A percentile compares a stretch with the other conserved stretches of the same genome.
Conservation (phyloP, 352 stramenopile genomes). For the Pythium rhizo-oryzae region DNA sequence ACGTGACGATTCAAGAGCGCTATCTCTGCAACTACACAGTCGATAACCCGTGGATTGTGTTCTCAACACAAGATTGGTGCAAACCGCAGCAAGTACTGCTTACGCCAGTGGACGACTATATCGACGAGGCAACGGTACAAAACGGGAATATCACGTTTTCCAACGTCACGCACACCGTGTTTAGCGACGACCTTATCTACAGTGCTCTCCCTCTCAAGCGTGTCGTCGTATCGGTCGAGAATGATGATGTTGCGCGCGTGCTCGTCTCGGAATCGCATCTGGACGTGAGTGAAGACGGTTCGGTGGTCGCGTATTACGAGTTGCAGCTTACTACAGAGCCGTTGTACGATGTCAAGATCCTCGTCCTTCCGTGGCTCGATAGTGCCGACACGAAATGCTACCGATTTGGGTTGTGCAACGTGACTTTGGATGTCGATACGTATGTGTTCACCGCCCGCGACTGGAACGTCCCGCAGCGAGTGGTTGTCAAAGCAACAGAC, state of each 20-base stretch:
- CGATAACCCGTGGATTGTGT: slow-evolving; percentile 71
- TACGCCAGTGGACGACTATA: slow-evolving; percentile 52
- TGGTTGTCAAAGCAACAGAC: slow-evolving; percentile 59
- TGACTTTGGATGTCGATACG: slow-evolving; percentile 54
- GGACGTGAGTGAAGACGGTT: slow-evolving; percentile 60
- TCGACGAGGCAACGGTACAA: slow-evolving; percentile 52
- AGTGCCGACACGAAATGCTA: slow-evolving; percentile 64
- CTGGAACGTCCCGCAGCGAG: slow-evolving; percentile 65
- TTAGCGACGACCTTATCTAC: slow-evolving; percentile 75
- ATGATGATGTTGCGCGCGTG: slow-evolving; percentile 58
- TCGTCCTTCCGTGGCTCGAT: slow-evolving; percentile 72
- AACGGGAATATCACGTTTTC: slow-evolving; percentile 59
- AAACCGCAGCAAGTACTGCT: slow-evolving; percentile 54
- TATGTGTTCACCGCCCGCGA: slow-evolving; percentile 64
- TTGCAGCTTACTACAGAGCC: slow-evolving; percentile 66
- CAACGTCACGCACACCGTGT: slow-evolving; percentile 60
- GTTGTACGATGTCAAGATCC: slow-evolving; percentile 56
- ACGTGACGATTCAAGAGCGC: slow-evolving; percentile 62
- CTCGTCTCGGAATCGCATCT: slow-evolving; percentile 61
- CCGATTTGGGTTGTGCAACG: slow-evolving; percentile 71
- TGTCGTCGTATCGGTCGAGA: slow-evolving; percentile 56
- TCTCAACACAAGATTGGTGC: slow-evolving; percentile 75
- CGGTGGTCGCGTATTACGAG: slow-evolving; percentile 42
- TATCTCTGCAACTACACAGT: slow-evolving; percentile 83
- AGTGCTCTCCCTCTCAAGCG: slow-evolving; percentile 36